Evolutionary conservation across 2,329 filamentous ascomycete genomes (phyloP).

Genomic region (Fusarium sp.): DNA sequence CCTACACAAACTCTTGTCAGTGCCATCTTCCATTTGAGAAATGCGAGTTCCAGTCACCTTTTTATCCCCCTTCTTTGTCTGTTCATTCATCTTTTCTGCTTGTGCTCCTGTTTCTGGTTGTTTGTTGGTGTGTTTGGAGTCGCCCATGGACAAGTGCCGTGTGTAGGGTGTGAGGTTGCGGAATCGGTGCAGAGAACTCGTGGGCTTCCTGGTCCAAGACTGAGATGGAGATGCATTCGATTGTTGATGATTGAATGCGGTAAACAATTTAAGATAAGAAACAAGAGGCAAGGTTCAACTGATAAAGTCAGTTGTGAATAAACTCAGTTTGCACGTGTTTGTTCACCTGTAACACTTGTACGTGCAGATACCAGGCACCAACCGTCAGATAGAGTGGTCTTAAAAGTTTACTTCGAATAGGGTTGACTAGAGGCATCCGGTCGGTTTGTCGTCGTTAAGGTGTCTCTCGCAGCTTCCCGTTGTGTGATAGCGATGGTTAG

Average conservation of each 20-base stretch:
- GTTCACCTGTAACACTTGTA: not conserved
- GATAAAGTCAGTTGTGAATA: not conserved
- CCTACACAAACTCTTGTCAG: not conserved
- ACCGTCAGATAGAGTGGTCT: not conserved
- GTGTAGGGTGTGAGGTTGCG: not conserved
- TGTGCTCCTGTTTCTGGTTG: not conserved
- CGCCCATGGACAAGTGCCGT: not conserved
- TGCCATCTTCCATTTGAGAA: not conserved
- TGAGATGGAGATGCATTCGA: not conserved
- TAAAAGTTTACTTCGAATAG: not conserved
- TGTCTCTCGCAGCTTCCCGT: not conserved
- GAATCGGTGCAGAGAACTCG: not conserved
- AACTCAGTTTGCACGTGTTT: not conserved
- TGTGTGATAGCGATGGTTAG: not conserved
- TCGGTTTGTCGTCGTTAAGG: not conserved
- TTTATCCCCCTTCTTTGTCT: not conserved
- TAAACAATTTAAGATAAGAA: not conserved
- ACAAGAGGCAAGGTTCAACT: not conserved
- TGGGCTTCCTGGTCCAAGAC: not conserved
- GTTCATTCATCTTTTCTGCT: not conserved
- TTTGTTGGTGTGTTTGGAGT: not conserved
- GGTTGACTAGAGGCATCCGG: not conserved
- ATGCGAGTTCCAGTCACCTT: not conserved
- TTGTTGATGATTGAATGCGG: not conserved
- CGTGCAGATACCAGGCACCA: not conserved